Evolutionary conservation across 768 basidiomycete species (phyloP), one percentile per base, ranked within the genome.

Genomic region (Naganishia friedmannii): DNA sequence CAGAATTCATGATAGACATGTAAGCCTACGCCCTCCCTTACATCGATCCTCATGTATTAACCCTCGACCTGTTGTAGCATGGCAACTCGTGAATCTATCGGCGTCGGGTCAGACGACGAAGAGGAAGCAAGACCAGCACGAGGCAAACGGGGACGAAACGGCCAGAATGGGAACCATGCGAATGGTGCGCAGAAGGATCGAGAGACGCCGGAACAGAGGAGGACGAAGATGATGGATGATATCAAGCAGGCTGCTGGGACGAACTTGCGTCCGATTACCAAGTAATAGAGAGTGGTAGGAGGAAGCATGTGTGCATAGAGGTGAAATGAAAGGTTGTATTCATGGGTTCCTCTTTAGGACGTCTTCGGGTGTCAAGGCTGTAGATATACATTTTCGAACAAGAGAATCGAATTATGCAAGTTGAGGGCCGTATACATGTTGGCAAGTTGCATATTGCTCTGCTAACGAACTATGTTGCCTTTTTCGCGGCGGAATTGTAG

Each of bases 1-100:
- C 88, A 0, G 82, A 82, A 67, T 95, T 95, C 75, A 84, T 95
- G 1, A 87, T 88, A 1, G 88, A 90, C 74, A 67, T 78, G 78
- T 79, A 70, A 42, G 42, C 42, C 15, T 65, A 77, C 74, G 3
- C 7, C 39, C 6, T 10, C 3, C 60, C 42, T 29, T n/a, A 7
- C 15, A 6, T 26, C 4, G 7, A 42, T 29, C 39, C 15, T 45
- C 13, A 12, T 12, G 2, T 46, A 13, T 42, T 63, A 2, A 63
- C 32, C 37, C 37, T 26, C 48, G 4, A n/a, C 60, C 39, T 19
- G 7, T 42, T 4, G 39, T 23, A 63, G 60, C 26, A 63, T 63
- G 60, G 42, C 60, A 6, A 63, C n/a, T 21, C 60, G 42, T 21
- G 39, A 34, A 26, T 23, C 23, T 2, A 17, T 63, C 7, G 60